Percentiles rank a stretch among this genome's conserved stretches.
phyloP scores from a whole-genome alignment of 2,329 filamentous ascomycete genomes.

The Xylariaceae sp. region DNA sequence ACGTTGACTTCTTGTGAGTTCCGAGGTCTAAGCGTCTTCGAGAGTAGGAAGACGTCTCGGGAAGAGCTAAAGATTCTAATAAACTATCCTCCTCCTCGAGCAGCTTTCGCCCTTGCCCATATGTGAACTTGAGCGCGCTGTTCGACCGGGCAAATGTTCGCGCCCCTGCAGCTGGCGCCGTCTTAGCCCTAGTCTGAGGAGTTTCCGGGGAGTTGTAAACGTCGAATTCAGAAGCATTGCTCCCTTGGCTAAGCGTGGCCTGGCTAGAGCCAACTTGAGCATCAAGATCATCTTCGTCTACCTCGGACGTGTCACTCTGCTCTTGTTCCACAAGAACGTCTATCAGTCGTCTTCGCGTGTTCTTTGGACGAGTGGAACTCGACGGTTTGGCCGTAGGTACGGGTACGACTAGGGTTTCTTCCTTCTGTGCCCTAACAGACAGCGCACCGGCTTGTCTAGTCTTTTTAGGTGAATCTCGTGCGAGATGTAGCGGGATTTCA shows the following conservation, averaged over 20 bases:
- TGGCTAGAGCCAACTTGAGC: conserved; percentile 20
- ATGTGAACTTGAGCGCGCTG: conserved; percentile 32
- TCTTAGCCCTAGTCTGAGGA: conserved; percentile 21
- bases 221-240: conserved; percentile 21
- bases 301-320: conserved; percentile 18
- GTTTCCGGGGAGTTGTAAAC: conserved; percentile 24
- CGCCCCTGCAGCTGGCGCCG: conserved; percentile 18
- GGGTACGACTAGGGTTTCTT: conserved; percentile 11
- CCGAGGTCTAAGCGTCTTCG: conserved; percentile 31
- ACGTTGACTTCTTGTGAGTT: conserved; percentile 24
- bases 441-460: conserved; percentile 9
- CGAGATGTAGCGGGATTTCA: conserved; percentile 31
- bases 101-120: conserved; percentile 30
- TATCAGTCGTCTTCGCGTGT: conserved; percentile 29
- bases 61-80: conserved; percentile 28
- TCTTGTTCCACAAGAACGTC: conserved; percentile 30
- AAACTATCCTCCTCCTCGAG: conserved; percentile 32
- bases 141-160: conserved; percentile 30
- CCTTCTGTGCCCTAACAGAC: conserved; percentile 5
- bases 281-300: conserved; percentile 17
- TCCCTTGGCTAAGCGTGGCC: conserved; percentile 20
- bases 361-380: conserved; percentile 17
- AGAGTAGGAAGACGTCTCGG: conserved; percentile 22
- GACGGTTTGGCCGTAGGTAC: conserved; percentile 6
- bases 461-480: conserved; percentile 18